These are phyloP conservation scores for Mimosa pudica DNA, from an alignment of 306 rosid species.

Conservation along the genomic window DNA sequence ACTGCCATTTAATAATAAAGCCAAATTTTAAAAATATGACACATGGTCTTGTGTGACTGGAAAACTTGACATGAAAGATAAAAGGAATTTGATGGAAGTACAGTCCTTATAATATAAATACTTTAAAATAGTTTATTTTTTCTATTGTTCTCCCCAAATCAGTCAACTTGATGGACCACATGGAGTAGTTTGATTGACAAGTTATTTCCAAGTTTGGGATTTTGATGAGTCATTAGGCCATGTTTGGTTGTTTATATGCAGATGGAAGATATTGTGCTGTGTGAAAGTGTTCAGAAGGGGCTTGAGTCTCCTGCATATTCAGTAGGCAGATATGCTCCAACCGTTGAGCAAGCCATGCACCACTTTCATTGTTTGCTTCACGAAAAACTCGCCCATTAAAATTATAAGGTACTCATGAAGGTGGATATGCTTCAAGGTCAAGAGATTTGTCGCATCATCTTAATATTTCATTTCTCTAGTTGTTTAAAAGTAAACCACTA, in stretches of 20 bases:
- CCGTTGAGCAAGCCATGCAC: constrained; percentile 87
- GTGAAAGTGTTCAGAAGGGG: constrained; percentile 88
- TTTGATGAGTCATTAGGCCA: not conserved
- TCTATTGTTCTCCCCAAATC: too few relatives aligned
- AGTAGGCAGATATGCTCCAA: constrained; percentile 80
- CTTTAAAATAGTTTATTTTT: too few relatives aligned
- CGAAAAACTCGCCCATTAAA: constrained; percentile 41
- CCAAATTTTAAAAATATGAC: too few relatives aligned
- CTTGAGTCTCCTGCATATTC: constrained; percentile 76
- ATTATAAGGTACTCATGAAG: not conserved
- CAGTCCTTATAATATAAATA: too few relatives aligned
- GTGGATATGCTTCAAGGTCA: not conserved
- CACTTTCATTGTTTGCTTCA: constrained; percentile 81
- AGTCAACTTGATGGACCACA: too few relatives aligned
- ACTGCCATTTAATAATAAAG: too few relatives aligned
- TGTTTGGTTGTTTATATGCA: constrained; percentile 40
- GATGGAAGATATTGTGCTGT: constrained; percentile 75
- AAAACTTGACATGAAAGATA: too few relatives aligned
- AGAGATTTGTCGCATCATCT: not conserved
- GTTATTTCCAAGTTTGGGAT: not conserved
- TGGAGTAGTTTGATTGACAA: constrained; percentile 1
- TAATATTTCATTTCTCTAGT: not conserved
- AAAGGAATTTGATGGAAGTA: too few relatives aligned
- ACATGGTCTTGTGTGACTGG: too few relatives aligned
- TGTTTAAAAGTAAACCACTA: constrained; percentile 1